A percentile compares a stretch with the other conserved stretches of the same genome.
phyloP scores from a whole-genome alignment of 2,329 filamentous ascomycete species.

The Penicillium sp. region DNA sequence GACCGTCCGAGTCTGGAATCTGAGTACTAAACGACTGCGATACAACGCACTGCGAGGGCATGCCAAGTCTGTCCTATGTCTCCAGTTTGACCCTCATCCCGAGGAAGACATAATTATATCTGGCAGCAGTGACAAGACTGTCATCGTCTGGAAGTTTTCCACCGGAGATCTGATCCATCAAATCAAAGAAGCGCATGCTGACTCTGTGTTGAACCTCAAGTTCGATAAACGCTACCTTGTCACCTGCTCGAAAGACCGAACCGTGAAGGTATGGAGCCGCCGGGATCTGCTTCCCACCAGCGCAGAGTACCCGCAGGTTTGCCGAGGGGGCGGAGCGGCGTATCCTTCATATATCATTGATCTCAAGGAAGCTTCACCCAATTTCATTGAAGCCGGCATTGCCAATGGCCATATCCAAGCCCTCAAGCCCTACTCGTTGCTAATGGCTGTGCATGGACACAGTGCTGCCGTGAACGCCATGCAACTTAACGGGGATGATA shows the following conservation, averaged over 20 bases:
- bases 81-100: constrained; percentile 89
- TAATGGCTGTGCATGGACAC: constrained; percentile 81
- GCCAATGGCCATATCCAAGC: constrained; percentile 43
- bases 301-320: constrained; percentile 47
- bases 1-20: constrained; percentile 85
- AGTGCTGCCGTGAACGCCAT: constrained; percentile 94
- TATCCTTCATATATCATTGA: constrained; percentile 59
- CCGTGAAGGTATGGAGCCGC: constrained; percentile 95
- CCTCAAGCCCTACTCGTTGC: constrained; percentile 69
- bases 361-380: constrained; percentile 44
- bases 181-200: constrained; percentile 74
- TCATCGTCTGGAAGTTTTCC: constrained; percentile 92
- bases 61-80: constrained; percentile 81
- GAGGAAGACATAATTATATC: constrained; percentile 92
- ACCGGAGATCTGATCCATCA: constrained; percentile 81
- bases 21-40: constrained; percentile 76
- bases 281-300: constrained; percentile 57
- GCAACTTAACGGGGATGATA: constrained; percentile 79
- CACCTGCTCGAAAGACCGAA: constrained; percentile 96
- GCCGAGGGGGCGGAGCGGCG: constrained; percentile 43
- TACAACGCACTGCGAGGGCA: constrained; percentile 75
- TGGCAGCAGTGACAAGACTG: constrained; percentile 86
- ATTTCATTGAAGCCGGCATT: constrained; percentile 44
- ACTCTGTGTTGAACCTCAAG: constrained; percentile 89
- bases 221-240: constrained; percentile 91